phyloP scores from a whole-genome alignment of 2,329 filamentous ascomycete genomes.

The Aspergillus fischeri region DNA sequence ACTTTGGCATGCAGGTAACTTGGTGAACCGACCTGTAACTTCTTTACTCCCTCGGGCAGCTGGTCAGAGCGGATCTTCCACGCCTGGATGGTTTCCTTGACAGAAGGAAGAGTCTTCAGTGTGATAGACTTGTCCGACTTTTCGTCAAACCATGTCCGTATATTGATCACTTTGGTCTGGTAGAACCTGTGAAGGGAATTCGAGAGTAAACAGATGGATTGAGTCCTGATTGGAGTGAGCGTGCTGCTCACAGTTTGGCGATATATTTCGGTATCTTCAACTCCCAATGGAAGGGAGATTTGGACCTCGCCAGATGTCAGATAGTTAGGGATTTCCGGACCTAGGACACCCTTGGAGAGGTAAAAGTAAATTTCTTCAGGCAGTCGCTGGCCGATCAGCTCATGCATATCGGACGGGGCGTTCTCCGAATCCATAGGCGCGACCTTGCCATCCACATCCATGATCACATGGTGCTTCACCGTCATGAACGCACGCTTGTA shows the following conservation, averaged over 20 bases:
- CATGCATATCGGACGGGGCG: slow-evolving; percentile 77
- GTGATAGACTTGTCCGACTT: slow-evolving; percentile 63
- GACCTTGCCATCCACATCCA: slow-evolving; percentile 72
- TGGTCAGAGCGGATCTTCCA: slow-evolving; percentile 69
- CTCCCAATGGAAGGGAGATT: slow-evolving; percentile 80
- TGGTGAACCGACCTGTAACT: slow-evolving; percentile 24
- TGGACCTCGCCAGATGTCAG: slow-evolving; percentile 75
- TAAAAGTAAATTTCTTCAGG: slow-evolving; percentile 90
- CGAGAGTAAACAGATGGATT: slow-evolving; percentile 72
- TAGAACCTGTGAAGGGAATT: slow-evolving; percentile 79
- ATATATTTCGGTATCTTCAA: slow-evolving; percentile 75
- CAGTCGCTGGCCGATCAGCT: slow-evolving; percentile 84
- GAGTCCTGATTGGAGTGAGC: slow-evolving; percentile 69
- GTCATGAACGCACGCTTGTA: slow-evolving; percentile 83
- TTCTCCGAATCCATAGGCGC: slow-evolving; percentile 68
- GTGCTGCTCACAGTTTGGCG: slow-evolving; percentile 70
- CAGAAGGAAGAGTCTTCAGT: slow-evolving; percentile 53
- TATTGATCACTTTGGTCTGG: slow-evolving; percentile 69
- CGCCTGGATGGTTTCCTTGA: slow-evolving; percentile 51
- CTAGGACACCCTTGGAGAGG: slow-evolving; percentile 75
- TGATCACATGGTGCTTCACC: slow-evolving; percentile 81
- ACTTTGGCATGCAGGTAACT: background rate
- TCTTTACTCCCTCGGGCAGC: slow-evolving; percentile 42
- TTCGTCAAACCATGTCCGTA: slow-evolving; percentile 81
- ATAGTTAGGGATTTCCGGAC: slow-evolving; percentile 74